Percentiles rank a stretch among this genome's conserved stretches.
Conservation (phyloP, 177 flowering plant species). For the Vitis hybrid region DNA sequence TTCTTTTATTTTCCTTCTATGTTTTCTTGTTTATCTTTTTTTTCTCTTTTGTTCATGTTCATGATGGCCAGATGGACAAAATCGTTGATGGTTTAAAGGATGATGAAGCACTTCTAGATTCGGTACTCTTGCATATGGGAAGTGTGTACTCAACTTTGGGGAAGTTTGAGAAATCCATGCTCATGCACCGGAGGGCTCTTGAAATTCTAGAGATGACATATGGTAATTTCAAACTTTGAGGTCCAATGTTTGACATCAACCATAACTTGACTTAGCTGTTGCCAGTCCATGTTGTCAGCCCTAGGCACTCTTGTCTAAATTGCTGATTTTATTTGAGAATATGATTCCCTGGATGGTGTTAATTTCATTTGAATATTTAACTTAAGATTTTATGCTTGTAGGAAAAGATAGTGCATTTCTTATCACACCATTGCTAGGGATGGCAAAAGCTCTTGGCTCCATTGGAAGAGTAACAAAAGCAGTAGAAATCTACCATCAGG, state of each 20-base stretch:
- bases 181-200: conserved; percentile 50
- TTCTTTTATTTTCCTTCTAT: neutral
- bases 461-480: conserved; percentile 59
- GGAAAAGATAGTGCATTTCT: conserved; percentile 63
- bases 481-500: conserved; percentile 50
- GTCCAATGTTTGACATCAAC: neutral
- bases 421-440: conserved; percentile 65
- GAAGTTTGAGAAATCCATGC: conserved; percentile 58
- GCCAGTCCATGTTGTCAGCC: neutral
- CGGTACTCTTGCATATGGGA: conserved; percentile 84
- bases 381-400: conserved; percentile 18
- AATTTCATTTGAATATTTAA: neutral
- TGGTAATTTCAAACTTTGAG: conserved; percentile 48
- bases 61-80: conserved; percentile 46
- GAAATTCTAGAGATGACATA: conserved; percentile 50
- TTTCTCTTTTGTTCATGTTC: conserved; percentile 10
- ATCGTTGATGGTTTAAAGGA: conserved; percentile 48
- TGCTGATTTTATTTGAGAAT: neutral
- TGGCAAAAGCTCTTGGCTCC: conserved; percentile 64
- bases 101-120: conserved; percentile 64
- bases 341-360: neutral
- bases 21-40: neutral
- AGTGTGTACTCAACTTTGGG: conserved; percentile 73
- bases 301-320: neutral
- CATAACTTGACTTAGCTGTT: no score